Evolutionary conservation across 179 eudicot species (phyloP).

Genomic region (Corrigiola litoralis): DNA sequence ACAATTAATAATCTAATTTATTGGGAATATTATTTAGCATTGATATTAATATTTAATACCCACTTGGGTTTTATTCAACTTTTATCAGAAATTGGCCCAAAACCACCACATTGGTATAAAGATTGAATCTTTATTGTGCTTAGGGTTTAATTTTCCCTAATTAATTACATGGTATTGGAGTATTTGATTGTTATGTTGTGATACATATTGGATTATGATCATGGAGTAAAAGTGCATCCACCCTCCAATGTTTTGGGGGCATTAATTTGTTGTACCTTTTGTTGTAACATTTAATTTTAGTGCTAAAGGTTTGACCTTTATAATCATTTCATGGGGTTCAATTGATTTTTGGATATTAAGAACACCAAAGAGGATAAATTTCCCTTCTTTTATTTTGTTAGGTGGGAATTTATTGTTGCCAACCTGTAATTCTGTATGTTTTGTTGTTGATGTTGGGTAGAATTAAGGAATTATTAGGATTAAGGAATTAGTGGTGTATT

Average conservation of each 20-base stretch:
- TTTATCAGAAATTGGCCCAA: background rate
- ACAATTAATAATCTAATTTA: too few species aligned
- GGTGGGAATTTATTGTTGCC: background rate
- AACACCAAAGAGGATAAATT: background rate
- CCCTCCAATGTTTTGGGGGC: background rate
- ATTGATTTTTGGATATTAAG: background rate
- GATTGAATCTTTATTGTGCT: constrained; percentile 2
- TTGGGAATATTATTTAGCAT: background rate
- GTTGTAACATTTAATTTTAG: constrained; percentile 9
- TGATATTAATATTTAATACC: too few species aligned
- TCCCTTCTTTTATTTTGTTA: background rate
- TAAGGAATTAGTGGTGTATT: background rate
- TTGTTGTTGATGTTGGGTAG: background rate
- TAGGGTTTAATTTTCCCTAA: constrained; percentile 28
- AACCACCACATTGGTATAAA: background rate
- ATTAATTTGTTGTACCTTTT: background rate
- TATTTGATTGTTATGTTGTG: background rate
- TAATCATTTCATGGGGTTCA: background rate
- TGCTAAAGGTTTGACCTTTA: background rate
- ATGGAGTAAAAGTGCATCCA: constrained; percentile 1
- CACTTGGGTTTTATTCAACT: constrained; percentile 10
- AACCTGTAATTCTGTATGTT: background rate
- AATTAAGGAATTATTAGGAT: background rate
- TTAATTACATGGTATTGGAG: background rate
- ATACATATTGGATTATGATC: background rate